These are phyloP conservation scores for Erysiphe neolycopersici DNA, from an alignment of 2,329 filamentous ascomycete genomes.

Conservation along the genomic window DNA sequence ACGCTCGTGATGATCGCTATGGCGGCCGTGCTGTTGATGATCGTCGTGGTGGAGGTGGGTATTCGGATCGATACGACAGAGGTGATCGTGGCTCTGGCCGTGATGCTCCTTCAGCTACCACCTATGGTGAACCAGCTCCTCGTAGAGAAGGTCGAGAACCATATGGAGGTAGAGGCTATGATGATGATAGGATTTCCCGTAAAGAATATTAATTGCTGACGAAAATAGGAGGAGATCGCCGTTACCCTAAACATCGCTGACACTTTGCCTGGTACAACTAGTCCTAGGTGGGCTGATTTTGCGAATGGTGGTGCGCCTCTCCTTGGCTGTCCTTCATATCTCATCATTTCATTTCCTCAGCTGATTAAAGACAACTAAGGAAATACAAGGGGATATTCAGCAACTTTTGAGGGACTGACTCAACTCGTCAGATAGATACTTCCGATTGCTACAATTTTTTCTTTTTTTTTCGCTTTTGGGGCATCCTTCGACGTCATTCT, in stretches of 20 bases:
- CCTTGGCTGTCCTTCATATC: constrained; percentile 2
- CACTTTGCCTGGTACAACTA: constrained; percentile 4
- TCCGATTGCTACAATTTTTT: constrained; percentile 13
- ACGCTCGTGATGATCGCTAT: constrained; percentile 11
- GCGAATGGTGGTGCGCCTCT: constrained; percentile 14
- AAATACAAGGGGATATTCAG: no score
- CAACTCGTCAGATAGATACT: constrained; percentile 7
- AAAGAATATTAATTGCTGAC: constrained; percentile 15
- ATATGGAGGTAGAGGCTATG: constrained; percentile 17
- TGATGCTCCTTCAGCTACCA: constrained; percentile 15
- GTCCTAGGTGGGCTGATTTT: constrained; percentile 14
- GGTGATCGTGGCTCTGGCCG: constrained; percentile 21
- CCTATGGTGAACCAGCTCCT: constrained; percentile 18
- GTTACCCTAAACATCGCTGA: constrained; percentile 15
- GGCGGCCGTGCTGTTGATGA: constrained; percentile 15
- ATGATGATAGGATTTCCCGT: constrained; percentile 13
- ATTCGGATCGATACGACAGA: constrained; percentile 21
- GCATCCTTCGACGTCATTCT: constrained; percentile 11
- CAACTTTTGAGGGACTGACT: neutral
- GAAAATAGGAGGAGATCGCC: constrained; percentile 14
- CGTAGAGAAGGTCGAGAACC: constrained; percentile 18
- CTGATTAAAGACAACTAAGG: no score
- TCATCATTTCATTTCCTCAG: no score
- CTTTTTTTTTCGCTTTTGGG: constrained; percentile 12
- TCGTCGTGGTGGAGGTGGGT: constrained; percentile 18